phyloP scores from a whole-genome alignment of 164 flowering plant species.

The Sextonia rubra region DNA sequence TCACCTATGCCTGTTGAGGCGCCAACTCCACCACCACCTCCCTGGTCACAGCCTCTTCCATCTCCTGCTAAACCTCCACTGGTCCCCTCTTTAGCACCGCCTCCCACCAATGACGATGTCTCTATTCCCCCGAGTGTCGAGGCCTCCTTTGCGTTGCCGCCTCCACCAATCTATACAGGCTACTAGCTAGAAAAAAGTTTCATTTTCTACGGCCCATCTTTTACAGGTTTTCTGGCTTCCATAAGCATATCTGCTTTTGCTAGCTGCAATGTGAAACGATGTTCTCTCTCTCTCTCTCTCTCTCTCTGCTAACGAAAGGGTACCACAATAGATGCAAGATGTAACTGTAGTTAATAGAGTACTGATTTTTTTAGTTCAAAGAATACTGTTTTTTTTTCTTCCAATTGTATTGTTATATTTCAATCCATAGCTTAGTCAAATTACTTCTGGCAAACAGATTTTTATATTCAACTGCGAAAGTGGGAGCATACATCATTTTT shows the following conservation, averaged over 20 bases:
- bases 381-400: neutral
- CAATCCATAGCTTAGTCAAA: neutral
- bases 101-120: neutral
- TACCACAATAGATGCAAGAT: neutral
- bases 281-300: too few relatives aligned
- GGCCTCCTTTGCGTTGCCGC: conserved; percentile 5
- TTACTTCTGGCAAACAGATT: too few relatives aligned
- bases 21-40: neutral
- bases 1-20: too few relatives aligned
- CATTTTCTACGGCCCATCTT: neutral
- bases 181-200: conserved; percentile 6
- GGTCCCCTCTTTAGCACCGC: neutral
- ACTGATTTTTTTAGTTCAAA: neutral
- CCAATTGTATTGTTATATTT: neutral
- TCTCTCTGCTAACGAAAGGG: neutral
- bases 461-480: too few relatives aligned
- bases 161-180: conserved; percentile 10
- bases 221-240: too few relatives aligned
- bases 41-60: too few relatives aligned
- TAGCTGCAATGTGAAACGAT: too few relatives aligned
- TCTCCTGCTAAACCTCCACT: conserved; percentile 8
- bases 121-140: neutral
- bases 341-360: neutral
- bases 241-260: too few relatives aligned
- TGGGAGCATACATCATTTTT: too few relatives aligned